Conservation (phyloP, 352 stramenopile genomes). For the Pythium oligandrum region DNA sequence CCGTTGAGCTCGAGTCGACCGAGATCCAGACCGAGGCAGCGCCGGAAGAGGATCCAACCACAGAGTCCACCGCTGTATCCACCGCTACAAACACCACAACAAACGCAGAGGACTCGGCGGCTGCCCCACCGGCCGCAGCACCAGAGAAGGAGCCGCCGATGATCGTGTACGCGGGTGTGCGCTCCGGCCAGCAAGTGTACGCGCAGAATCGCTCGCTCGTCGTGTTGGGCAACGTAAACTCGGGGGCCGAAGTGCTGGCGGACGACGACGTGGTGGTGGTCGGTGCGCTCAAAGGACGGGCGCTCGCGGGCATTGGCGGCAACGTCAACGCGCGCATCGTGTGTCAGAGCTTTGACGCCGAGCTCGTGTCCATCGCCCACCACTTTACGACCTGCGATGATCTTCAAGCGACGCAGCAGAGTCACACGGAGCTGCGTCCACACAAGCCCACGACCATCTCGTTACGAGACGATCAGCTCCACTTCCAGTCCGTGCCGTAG, state of each 20-base stretch:
- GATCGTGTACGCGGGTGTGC: slow-evolving; percentile 68
- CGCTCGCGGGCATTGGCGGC: slow-evolving; percentile 79
- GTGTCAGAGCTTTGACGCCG: slow-evolving; percentile 82
- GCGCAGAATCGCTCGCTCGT: slow-evolving; percentile 78
- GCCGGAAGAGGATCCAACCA: too few species aligned
- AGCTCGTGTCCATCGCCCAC: slow-evolving; percentile 88
- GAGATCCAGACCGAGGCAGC: too few species aligned
- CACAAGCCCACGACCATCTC: slow-evolving; percentile 50
- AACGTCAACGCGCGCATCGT: slow-evolving; percentile 61
- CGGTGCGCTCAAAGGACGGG: slow-evolving; percentile 75
- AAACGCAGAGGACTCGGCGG: slow-evolving; percentile 3
- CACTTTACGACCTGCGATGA: slow-evolving; percentile 89
- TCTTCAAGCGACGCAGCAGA: slow-evolving; percentile 25
- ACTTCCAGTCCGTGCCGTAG: slow-evolving; percentile 37
- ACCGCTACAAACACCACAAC: slow-evolving; percentile 1
- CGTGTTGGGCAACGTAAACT: slow-evolving; percentile 83
- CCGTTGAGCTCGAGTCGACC: too few species aligned
- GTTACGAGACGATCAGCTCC: slow-evolving; percentile 52
- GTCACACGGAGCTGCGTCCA: slow-evolving; percentile 34
- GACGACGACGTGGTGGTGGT: slow-evolving; percentile 85
- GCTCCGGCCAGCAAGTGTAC: slow-evolving; percentile 86
- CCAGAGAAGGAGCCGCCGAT: slow-evolving; percentile 25
- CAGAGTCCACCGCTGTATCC: background rate
- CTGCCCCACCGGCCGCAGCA: background rate
- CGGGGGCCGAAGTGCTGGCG: slow-evolving; percentile 82